Conservation (phyloP, 257 asterid genomes). For the Solanum corneliomulleri region DNA sequence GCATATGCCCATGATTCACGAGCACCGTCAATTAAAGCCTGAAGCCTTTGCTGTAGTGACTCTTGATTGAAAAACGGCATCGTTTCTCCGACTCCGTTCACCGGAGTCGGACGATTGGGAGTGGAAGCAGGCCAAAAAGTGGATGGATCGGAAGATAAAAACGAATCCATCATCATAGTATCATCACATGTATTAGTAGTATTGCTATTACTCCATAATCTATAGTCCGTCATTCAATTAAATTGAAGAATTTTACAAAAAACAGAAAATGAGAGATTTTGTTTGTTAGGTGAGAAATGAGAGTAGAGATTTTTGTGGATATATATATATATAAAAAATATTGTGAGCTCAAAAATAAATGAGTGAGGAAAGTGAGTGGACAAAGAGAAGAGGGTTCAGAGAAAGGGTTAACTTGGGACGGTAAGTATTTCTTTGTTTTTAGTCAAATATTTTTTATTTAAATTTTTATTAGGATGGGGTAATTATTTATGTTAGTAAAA, state of each 20-base stretch:
- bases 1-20: conserved; percentile 82
- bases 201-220: conserved; percentile 17
- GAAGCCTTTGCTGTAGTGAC: conserved; percentile 68
- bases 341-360: not conserved
- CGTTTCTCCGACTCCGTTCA: not conserved
- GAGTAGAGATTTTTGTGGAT: not conserved
- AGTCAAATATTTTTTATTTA: too few species aligned
- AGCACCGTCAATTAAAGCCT: conserved; percentile 59
- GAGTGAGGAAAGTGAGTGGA: not conserved
- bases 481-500: too few species aligned
- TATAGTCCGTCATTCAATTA: conserved; percentile 30
- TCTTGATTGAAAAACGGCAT: conserved; percentile 44
- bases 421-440: fast-evolving
- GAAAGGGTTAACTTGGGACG: not conserved
- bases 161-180: conserved; percentile 45
- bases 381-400: not conserved
- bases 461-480: too few species aligned
- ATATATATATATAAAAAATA: not conserved
- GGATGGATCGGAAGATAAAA: conserved; percentile 44
- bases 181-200: conserved; percentile 13
- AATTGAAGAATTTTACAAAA: not conserved
- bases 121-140: conserved; percentile 37
- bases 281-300: conserved; percentile 4
- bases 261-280: not conserved
- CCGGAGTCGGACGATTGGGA: not conserved